A percentile compares a stretch with the other conserved stretches of the same genome.
phyloP scores from a whole-genome alignment of 2,329 filamentous ascomycete species.

The Xylaria sp. region DNA sequence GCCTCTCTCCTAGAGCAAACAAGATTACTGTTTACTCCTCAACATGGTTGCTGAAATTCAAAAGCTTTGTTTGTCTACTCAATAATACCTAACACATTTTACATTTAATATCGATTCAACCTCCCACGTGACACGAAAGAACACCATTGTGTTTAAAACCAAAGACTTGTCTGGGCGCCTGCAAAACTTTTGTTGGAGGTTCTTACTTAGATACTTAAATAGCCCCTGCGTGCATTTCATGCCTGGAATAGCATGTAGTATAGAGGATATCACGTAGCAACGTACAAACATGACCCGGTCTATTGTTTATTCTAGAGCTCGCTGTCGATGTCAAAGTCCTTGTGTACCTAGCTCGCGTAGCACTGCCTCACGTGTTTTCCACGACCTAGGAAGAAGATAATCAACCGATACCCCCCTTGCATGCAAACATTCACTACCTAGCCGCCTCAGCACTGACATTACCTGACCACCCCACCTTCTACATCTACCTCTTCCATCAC shows the following conservation, averaged over 20 bases:
- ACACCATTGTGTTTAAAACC: not conserved
- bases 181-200: not conserved
- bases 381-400: not conserved
- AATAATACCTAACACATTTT: not conserved
- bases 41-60: too few relatives aligned
- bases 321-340: not conserved
- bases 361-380: not conserved
- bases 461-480: not conserved
- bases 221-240: not conserved
- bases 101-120: not conserved
- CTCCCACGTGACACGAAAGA: not conserved
- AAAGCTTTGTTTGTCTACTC: not conserved
- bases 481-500: not conserved
- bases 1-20: too few relatives aligned
- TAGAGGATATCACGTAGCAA: not conserved
- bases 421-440: not conserved
- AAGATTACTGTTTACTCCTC: too few relatives aligned
- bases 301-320: not conserved
- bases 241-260: not conserved
- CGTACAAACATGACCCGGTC: not conserved
- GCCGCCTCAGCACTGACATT: not conserved
- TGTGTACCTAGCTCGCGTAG: slow-evolving; percentile 11
- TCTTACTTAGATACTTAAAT: not conserved
- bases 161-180: not conserved
- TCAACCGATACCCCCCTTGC: not conserved